Conservation (phyloP, 306 rosid species). For the Rubus parviflorus region DNA sequence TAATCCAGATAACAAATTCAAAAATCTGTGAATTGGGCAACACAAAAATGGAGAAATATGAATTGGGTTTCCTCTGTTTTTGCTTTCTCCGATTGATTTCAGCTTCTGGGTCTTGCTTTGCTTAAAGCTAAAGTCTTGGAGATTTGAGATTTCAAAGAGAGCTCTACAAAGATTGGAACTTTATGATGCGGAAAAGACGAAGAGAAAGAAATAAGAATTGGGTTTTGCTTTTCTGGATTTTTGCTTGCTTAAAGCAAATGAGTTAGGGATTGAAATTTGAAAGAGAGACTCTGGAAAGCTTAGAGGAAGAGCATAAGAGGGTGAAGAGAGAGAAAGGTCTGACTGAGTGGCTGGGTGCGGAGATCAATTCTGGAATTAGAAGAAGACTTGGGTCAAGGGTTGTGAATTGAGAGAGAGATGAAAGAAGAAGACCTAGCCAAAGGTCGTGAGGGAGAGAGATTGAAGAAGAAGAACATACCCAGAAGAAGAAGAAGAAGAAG, state of each 20-base stretch:
- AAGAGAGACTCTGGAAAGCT: conserved; percentile 19
- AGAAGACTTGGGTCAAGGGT: no score
- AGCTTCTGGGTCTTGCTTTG: not conserved
- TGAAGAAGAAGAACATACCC: no score
- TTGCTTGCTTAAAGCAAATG: conserved; percentile 47
- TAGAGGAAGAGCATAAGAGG: not conserved
- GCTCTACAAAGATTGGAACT: not conserved
- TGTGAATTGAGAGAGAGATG: no score
- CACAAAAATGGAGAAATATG: not conserved
- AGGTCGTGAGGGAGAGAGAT: no score
- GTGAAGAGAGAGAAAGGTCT: no score
- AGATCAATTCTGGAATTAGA: no score
- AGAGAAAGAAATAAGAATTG: not conserved
- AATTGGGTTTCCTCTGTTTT: conserved; percentile 3
- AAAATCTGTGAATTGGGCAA: not conserved
- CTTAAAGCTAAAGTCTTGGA: no score
- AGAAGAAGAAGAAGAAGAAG: no score
- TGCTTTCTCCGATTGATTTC: not conserved
- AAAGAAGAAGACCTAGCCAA: no score
- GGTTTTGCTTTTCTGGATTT: conserved; percentile 14
- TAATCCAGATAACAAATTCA: not conserved
- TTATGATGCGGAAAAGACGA: not conserved
- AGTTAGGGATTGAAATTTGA: conserved; percentile 31
- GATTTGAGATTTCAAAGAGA: not conserved
- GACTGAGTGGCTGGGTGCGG: no score